Base-by-base conservation (phyloP, 352 stramenopile genomes). In the Phytophthora kernoviae region DNA sequence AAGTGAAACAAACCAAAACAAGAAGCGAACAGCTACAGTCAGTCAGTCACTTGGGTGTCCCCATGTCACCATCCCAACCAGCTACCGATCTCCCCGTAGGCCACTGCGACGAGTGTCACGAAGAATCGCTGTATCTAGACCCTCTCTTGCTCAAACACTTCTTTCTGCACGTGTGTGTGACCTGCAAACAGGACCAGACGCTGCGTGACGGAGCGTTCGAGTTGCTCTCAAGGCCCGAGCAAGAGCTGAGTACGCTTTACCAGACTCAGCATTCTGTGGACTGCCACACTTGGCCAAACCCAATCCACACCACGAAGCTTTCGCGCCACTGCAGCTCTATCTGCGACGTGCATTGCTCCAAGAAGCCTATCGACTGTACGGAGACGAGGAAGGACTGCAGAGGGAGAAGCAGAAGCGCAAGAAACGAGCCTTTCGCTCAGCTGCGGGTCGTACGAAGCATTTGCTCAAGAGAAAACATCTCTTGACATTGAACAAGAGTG, bases 281-380 rank as follows among this genome's bases (percentile, higher is more conserved):
- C 45, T 90, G 32, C 65, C 73, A 30, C 70, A 77, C 39, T 42
- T 87, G n/a, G 46, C 41, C 11, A 88, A 88, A 56, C 70, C 76
- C 14, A 91, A 91, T 45, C 81, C 81, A 24, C 77, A 60, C 26
- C 77, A 91, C 33, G 77, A 88, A 58, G 75, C 67, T 24, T 91
- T 90, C 62, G 78, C 76, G 22, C 79, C 81, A 14, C 27, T 91
- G 10, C 86, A 90, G 46, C 53, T 91, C 27, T 91, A 87, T 49
- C 39, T 91, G 34, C 72, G 75, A 53, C 75, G 81, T 24, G 77
- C 59, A 12, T 42, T 91, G 45, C 51, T 81, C 17, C 53, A 81
- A 52, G 81, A 88, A 55, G 81, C 76, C 17, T 64, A 72, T 30
- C 61, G 76, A 33, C 53, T 89, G 14, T 85, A 91, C 46, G 69